Base-by-base conservation (phyloP, 495 filamentous ascomycete genomes). In the Aspergillus conjunctus region DNA sequence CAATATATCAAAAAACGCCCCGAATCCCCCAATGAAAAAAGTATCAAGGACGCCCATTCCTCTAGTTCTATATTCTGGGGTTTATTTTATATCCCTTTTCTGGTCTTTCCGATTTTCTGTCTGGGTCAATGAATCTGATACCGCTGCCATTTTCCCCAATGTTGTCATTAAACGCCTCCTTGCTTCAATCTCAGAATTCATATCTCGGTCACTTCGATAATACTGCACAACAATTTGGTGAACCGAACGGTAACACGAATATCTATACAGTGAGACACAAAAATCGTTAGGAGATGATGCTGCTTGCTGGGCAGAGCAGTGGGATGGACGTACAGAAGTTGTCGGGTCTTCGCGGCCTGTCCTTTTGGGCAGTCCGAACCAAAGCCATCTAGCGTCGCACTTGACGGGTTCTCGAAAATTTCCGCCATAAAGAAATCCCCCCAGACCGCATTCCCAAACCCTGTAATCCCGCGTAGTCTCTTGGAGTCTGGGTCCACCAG, bases 401-500 rank as follows among this genome's bases (percentile, higher is more conserved):
- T 51, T 9, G 67, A 72, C 1, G 77, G 71, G 17, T 67, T 54
- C 49, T 77, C 78, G 44, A 76, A 77, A 1, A 80, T 69, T 51
- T 79, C 73, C 9, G 77, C 78, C 72, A 82, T 76, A 51, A 73
- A 68, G 8, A 77, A 44, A 61, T 83, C 81, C 1, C 80, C 81
- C 81, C 81, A 83, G 8, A 82, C 48, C 30, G 80, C 78, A 34
- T 68, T 72, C 17, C 79, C 73, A 22, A 80, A 77, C 52, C 79
- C 79, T 15, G 79, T 66, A 14, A 82, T 63, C 0, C 81, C 81
- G 17, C 75, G 73, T 10, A 83, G 22, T 53, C 73, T 69, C 41
- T 74, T 77, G 4, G 76, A 80, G 4, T 68, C 68, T 31, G 75
- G 73, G 56, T 88, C 78, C 20, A 91, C 63, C 21, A 89, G 65